Conservation (phyloP, 2,329 filamentous ascomycete species). For the Colletotrichum orbiculare region DNA sequence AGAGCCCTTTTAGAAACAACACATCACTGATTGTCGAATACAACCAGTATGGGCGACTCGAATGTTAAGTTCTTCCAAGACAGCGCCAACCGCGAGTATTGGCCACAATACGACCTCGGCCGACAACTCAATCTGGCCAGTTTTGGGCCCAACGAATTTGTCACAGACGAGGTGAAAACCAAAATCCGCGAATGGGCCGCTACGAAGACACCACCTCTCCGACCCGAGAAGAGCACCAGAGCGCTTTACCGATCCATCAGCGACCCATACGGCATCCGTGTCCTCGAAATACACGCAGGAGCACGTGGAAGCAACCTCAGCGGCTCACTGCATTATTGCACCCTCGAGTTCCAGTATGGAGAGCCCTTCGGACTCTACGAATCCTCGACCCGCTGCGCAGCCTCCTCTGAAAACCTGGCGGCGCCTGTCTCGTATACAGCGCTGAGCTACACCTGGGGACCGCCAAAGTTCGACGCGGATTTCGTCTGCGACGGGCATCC, state of each 20-base stretch:
- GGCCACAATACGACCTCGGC: neutral
- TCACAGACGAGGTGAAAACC: neutral
- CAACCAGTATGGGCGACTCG: neutral
- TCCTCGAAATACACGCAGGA: conserved; percentile 12
- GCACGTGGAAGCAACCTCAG: neutral
- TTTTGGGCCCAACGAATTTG: neutral
- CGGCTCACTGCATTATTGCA: conserved; percentile 13
- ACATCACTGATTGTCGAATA: too few relatives aligned
- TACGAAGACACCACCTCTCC: neutral
- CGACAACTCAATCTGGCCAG: neutral
- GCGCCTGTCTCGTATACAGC: conserved; percentile 4
- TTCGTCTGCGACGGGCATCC: conserved; percentile 5
- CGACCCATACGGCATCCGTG: conserved; percentile 1
- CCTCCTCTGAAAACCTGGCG: neutral
- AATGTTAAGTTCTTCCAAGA: conserved; percentile 4
- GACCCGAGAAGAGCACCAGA: too few relatives aligned
- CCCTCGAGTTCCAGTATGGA: conserved; percentile 4
- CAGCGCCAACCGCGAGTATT: neutral
- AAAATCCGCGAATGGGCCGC: neutral
- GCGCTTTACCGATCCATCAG: conserved; percentile 1
- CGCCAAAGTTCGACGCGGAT: neutral
- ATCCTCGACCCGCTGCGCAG: neutral
- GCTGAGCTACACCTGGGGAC: conserved; percentile 22
- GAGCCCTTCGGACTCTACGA: too few relatives aligned
- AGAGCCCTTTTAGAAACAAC: neutral